Base-by-base conservation (phyloP, 352 stramenopile species). In the Globisporangium alternatum region DNA sequence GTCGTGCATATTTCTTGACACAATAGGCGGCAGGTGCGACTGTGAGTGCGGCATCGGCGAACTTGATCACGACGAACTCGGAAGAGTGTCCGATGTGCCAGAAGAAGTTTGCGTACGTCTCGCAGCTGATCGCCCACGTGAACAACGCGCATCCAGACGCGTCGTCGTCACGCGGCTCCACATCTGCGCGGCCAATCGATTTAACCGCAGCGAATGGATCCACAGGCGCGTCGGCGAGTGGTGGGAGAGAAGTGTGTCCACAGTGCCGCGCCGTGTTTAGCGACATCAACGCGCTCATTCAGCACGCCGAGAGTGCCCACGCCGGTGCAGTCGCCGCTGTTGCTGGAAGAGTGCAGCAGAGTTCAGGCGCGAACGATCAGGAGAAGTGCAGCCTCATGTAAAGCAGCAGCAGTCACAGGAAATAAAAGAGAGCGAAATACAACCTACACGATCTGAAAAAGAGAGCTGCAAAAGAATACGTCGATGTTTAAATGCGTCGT, bases 81-180 rank as follows among this genome's bases (percentile, higher is more conserved):
- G 82, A 93, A 39, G 57, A 80, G 37, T 93, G 85, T 28, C 85
- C 85, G 7, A 86, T 91, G 39, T 93, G 85, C 69, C 74, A 88
- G 44, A 72, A 90, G 56, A 83, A 80, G 62, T 93, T 93, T 52
- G 60, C 68, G 9, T 88, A 93, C 62, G 81, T 90, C 9, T 81
- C 74, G 60, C 82, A 90, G 47, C 65, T 93, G 25, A 86, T 93
- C 56, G 80, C 78, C 5, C 85, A 93, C 65, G 81, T 91, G 51
- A 91, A 91, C 70, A 76, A 76, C 13, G 74, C 70, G 10, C 85
- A 93, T 62, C 80, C 82, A 9, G 85, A 93, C 10, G 37, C 28
- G n/a, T 13, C 30, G 17, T 55, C 66, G 49, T 39, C 28, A 56
- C 49, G 28, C 31, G 28, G 47, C 6, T 65, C 59, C 10, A 28